Base-by-base conservation (phyloP, 2,329 filamentous ascomycete genomes). In the Scleromitrula shiraiana region DNA sequence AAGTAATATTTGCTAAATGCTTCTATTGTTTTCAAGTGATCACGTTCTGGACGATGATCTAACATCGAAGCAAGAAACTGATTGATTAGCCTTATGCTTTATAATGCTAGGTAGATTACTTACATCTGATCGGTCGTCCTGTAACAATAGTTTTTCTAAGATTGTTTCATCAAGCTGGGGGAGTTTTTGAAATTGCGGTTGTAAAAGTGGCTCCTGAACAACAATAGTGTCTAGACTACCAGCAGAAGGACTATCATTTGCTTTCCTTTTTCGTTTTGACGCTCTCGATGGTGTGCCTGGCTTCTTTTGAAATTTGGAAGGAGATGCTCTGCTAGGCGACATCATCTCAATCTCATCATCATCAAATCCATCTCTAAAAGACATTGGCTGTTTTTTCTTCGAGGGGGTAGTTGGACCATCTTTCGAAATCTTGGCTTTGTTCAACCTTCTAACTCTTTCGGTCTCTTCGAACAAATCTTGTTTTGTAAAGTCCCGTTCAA, bases 321-420 rank as follows among this genome's bases (percentile, higher is more conserved):
- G 73, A 4, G 73, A 76, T 1, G 67, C 64, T 70, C 51, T 61
- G 23, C 70, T 74, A 1, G 73, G 73, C 4, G 73, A 76, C 1
- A 68, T 56, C 51, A 69, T 60, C 50, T 72, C 56, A 32, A 78
- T 67, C 56, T 78, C 73, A 44, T 72, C 70, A 36, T 64, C 62
- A 45, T 90, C 85, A 58, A 93, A 93, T 0, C 87, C 87, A 65
- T 93, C 87, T 1, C 83, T 76, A 41, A 85, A 69, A 1, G 75
- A 71, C 66, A 77, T 77, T 1, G 69, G 66, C 62, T 36, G 27
- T 14, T 75, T 80, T 23, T 72, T 73, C 62, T 78, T 82, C 59
- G 74, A 85, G 2, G 82, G 82, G 0, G 84, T 87, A 1, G 70
- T 14, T 22, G 38, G 49, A 49, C 52, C 58, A 55, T 55, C 57